Evolutionary conservation across 495 filamentous ascomycete genomes (phyloP).

Genomic region (Venustampulla echinocandica): DNA sequence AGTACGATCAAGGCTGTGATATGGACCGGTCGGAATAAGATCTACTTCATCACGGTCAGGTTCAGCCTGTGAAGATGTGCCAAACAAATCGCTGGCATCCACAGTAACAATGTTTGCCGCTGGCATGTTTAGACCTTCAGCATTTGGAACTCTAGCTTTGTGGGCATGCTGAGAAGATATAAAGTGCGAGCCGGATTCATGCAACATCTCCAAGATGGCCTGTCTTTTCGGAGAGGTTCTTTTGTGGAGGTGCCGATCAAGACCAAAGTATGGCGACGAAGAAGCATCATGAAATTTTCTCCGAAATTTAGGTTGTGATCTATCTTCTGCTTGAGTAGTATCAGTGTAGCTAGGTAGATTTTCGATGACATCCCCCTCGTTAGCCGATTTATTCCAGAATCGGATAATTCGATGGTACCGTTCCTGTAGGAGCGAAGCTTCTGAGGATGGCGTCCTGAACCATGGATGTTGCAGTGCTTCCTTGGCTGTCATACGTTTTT

Average conservation of each 20-base stretch:
- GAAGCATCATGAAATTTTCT: slow-evolving; percentile 16
- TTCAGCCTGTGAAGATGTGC: neutral
- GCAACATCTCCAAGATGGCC: slow-evolving; percentile 9
- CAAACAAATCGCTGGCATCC: slow-evolving; percentile 7
- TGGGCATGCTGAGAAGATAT: neutral
- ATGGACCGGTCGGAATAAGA: slow-evolving; percentile 3
- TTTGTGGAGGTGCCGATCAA: slow-evolving; percentile 12
- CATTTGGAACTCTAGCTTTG: neutral
- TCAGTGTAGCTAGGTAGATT: neutral
- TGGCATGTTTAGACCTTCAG: neutral
- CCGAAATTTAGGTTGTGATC: neutral
- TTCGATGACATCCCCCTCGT: slow-evolving; percentile 10
- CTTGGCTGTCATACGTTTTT: slow-evolving; percentile 41
- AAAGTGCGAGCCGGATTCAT: slow-evolving; percentile 10
- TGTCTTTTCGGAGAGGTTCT: slow-evolving; percentile 7
- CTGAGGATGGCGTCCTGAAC: slow-evolving; percentile 41
- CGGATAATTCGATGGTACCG: slow-evolving; percentile 37
- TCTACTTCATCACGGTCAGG: slow-evolving; percentile 4
- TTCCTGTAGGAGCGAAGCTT: slow-evolving; percentile 33
- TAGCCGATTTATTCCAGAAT: slow-evolving; percentile 34
- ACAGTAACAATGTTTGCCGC: slow-evolving; percentile 1
- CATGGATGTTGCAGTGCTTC: slow-evolving; percentile 50
- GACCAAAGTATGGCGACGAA: slow-evolving; percentile 16
- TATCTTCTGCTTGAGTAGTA: neutral
- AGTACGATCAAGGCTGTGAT: no score